Conservation (phyloP, 2,329 filamentous ascomycete species). For the Pyricularia sp. region DNA sequence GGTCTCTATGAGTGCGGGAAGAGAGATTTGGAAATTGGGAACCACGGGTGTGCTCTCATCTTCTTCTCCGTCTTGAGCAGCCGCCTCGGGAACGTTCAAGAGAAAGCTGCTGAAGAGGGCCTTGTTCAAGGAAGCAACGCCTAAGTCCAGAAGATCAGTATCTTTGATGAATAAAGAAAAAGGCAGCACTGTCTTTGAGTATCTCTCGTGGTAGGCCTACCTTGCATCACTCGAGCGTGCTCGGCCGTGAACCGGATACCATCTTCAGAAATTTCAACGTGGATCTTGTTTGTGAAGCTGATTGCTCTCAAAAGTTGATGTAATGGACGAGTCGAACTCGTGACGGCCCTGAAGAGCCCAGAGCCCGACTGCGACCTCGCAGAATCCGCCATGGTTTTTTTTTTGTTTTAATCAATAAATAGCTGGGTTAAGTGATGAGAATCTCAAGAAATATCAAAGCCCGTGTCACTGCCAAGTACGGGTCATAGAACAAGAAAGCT, state of each 20-base stretch:
- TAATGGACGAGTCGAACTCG: constrained; percentile 68
- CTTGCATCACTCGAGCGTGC: constrained; percentile 86
- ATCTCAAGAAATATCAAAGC: constrained; percentile 6
- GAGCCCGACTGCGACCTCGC: constrained; percentile 11
- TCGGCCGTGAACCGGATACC: constrained; percentile 84
- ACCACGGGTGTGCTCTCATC: constrained; percentile 33
- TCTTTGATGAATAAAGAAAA: not conserved
- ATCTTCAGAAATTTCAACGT: constrained; percentile 69
- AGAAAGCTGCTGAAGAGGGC: constrained; percentile 79
- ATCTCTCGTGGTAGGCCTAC: constrained; percentile 30
- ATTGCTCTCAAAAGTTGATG: constrained; percentile 53
- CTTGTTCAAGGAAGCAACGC: constrained; percentile 78
- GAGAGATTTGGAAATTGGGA: constrained; percentile 76
- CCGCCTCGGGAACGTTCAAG: constrained; percentile 42
- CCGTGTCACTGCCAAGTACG: constrained; percentile 13
- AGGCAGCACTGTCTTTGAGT: not conserved
- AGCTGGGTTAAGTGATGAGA: not conserved
- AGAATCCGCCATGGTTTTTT: not conserved
- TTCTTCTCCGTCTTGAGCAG: constrained; percentile 18
- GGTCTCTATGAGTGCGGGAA: constrained; percentile 82
- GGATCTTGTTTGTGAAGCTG: constrained; percentile 47
- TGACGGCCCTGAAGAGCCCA: constrained; percentile 64
- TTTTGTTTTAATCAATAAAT: not conserved
- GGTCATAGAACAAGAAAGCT: constrained; percentile 1
- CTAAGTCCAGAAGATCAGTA: constrained; percentile 22